Percentiles rank a stretch among this genome's conserved stretches.
Evolutionary conservation across 1,284 basidiomycete genomes (phyloP).

Genomic region (Moesziomyces parantarcticus): DNA sequence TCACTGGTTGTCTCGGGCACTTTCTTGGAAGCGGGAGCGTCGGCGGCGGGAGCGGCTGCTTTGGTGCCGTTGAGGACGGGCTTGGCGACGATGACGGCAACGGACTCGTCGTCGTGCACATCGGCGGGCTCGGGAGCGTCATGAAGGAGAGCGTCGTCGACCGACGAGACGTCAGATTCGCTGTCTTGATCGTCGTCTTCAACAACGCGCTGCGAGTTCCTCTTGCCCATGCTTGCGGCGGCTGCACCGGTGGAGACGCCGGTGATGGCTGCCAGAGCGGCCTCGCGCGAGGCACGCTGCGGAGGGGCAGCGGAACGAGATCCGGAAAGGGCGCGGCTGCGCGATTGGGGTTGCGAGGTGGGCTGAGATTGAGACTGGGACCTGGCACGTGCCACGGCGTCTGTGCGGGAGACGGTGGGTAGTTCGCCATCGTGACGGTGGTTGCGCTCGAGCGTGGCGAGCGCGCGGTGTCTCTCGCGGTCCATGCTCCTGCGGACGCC

Average conservation of each 20-base stretch:
- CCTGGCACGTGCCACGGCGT: conserved; percentile 24
- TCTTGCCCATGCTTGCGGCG: conserved; percentile 18
- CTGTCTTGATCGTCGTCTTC: conserved; percentile 13
- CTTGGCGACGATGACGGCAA: conserved; percentile 24
- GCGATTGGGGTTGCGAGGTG: conserved; percentile 7
- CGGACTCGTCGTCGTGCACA: conserved; percentile 40
- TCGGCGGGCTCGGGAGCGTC: conserved; percentile 43
- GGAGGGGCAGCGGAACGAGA: conserved; percentile 14
- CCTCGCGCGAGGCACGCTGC: conserved; percentile 27
- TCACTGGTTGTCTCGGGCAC: conserved; percentile 28
- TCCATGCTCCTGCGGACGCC: conserved; percentile 39
- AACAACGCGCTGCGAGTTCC: neutral
- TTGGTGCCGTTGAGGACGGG: conserved; percentile 5
- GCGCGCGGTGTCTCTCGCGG: conserved; percentile 31
- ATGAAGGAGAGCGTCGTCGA: conserved; percentile 22
- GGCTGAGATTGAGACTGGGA: conserved; percentile 3
- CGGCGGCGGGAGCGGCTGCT: neutral
- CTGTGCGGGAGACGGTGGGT: conserved; percentile 27
- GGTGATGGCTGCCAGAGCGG: conserved; percentile 46
- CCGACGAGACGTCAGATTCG: conserved; percentile 18
- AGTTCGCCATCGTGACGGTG: conserved; percentile 7
- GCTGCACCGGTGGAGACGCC: conserved; percentile 25
- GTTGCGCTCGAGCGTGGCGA: conserved; percentile 27
- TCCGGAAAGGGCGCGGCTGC: conserved; percentile 7
- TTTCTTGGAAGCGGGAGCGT: conserved; percentile 10